Base-by-base conservation (phyloP, 371 early-diverging fungal species). In the Mortierella sp. region DNA sequence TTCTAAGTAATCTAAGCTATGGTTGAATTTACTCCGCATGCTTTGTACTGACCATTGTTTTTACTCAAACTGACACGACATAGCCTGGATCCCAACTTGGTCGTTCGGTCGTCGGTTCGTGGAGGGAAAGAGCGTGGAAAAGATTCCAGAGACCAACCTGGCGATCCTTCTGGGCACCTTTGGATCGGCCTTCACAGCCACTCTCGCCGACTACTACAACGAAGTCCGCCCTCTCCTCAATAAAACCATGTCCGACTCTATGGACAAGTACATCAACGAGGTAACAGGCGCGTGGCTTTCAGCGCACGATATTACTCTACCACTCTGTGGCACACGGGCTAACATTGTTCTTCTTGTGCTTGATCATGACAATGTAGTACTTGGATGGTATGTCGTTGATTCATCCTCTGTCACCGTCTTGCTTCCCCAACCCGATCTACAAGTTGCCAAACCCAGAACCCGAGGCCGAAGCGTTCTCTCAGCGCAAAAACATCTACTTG, bases 21-120 rank as follows among this genome's bases (percentile, higher is more conserved):
- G 14, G 34, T 9, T 64, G 64, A 69, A 54, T 82, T 67, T 82
- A 46, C 19, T 74, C 71, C 75, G 75, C 69, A 28, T 40, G 50
- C 16, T 50, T 50, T 16, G 13, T 50, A 50, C 40, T 73, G 16
- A 75, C 51, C 14, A 50, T 53, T 46, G 37, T 14, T 51, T 21
- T 34, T 13, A 44, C 16, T 26, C 46, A 67, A 77, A 14, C 10
- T 57, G n/a, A 46, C 21, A 8, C 9, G 37, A 26, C 13, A 19
- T 54, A 84, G 93, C 93, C 13, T 96, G 94, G 93, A 89, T 96
- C 26, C 95, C 96, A 10, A 89, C 91, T 0, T 96, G 94, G 94
- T 89, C 94, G 16, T 93, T 95, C 83, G 96, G 96, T 44, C 88
- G 96, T 54, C 90, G 86, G 3, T 95, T 95, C 83, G 87, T 89